phyloP scores from a whole-genome alignment of 2,329 filamentous ascomycete genomes.

The Fusarium denticulatum region DNA sequence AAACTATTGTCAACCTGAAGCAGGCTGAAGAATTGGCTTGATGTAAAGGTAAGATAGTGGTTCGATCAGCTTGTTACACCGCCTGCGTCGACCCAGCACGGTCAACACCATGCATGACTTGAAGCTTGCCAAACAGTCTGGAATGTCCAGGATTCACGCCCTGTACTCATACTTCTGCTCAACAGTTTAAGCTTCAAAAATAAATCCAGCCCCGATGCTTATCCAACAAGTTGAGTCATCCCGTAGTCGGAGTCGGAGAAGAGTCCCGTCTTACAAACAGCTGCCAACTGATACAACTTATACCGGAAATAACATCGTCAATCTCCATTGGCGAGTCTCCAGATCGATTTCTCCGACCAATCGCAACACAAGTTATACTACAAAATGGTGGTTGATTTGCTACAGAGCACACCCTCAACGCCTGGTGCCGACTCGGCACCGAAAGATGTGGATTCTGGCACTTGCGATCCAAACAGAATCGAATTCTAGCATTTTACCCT shows the following conservation, averaged over 20 bases:
- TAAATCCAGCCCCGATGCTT: not conserved
- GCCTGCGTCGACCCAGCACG: not conserved
- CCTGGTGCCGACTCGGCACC: constrained; percentile 30
- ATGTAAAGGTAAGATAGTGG: not conserved
- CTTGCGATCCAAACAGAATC: constrained; percentile 6
- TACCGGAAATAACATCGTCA: not conserved
- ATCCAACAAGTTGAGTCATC: not conserved
- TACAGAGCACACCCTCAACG: not conserved
- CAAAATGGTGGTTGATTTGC: not conserved
- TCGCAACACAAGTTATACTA: not conserved
- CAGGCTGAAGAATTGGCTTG: not conserved
- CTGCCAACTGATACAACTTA: not conserved
- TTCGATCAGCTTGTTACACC: not conserved
- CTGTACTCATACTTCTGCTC: not conserved
- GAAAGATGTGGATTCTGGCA: constrained; percentile 16
- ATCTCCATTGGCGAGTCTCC: not conserved
- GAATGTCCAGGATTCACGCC: too few species aligned
- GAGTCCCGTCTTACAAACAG: not conserved
- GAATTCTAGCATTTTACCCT: constrained; percentile 6
- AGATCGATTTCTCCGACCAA: not conserved
- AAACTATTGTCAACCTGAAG: not conserved
- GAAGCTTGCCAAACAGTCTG: not conserved
- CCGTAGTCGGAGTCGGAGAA: not conserved
- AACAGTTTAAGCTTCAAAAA: not conserved
- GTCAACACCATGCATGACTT: not conserved